phyloP scores from a whole-genome alignment of 495 filamentous ascomycete species.

The Poronia punctata region DNA sequence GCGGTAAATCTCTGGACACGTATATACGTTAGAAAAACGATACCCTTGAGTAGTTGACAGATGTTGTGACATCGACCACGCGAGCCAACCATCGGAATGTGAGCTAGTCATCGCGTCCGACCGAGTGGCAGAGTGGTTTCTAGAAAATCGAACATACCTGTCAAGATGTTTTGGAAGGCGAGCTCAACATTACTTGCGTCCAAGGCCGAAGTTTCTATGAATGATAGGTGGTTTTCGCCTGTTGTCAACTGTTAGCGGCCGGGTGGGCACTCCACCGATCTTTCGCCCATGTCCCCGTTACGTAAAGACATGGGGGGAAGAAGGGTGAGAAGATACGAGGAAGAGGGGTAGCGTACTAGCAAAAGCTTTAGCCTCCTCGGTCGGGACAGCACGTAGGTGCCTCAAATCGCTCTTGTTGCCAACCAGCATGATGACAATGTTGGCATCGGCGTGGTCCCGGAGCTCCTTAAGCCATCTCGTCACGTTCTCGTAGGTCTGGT shows the following conservation, averaged over 20 bases:
- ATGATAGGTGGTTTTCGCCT: constrained; percentile 94
- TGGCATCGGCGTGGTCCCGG: constrained; percentile 94
- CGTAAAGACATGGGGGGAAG: too few species aligned
- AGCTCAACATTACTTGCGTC: constrained; percentile 99
- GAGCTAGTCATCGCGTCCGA: too few species aligned
- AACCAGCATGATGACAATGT: constrained; percentile 99
- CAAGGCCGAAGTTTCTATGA: constrained; percentile 98
- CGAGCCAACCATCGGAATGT: too few species aligned
- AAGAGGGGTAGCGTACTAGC: constrained; percentile 59
- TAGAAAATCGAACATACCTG: constrained; percentile 54
- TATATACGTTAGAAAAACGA: constrained; percentile 6
- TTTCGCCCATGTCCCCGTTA: too few species aligned
- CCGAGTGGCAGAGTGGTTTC: background rate
- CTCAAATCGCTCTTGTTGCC: constrained; percentile 99
- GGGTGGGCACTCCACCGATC: constrained; percentile 1
- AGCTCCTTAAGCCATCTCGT: constrained; percentile 99
- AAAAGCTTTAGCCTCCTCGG: constrained; percentile 97
- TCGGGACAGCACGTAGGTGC: constrained; percentile 94
- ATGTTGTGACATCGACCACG: too few species aligned
- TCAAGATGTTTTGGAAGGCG: constrained; percentile 98
- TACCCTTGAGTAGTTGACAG: constrained; percentile 10
- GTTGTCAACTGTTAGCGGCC: constrained; percentile 22
- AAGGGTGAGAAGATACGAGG: background rate
- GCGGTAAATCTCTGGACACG: constrained; percentile 90
- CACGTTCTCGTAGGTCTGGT: constrained; percentile 98